phyloP scores from a whole-genome alignment of 768 basidiomycete genomes.

The Chalciporus piperatus region DNA sequence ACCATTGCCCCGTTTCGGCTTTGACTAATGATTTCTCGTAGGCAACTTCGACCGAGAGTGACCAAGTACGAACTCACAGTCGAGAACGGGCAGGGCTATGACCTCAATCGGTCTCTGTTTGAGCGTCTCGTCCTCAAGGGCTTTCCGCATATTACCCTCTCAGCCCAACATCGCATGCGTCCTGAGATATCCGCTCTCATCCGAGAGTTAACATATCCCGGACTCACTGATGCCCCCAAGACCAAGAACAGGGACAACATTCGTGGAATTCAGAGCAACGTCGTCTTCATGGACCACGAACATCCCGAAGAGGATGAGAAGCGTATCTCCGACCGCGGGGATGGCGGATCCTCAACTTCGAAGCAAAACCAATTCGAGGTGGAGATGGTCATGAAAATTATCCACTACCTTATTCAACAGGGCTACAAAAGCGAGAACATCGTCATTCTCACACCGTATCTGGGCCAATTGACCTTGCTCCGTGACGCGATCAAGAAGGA shows the following conservation, averaged over 20 bases:
- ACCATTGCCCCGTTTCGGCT: not conserved
- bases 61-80: constrained; percentile 63
- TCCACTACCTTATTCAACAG: constrained; percentile 64
- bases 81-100: constrained; percentile 65
- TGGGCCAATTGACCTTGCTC: constrained; percentile 60
- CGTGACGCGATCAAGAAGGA: constrained; percentile 41
- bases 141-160: constrained; percentile 59
- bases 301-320: constrained; percentile 50
- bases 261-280: constrained; percentile 52
- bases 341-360: constrained; percentile 47
- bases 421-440: constrained; percentile 61
- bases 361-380: constrained; percentile 63
- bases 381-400: constrained; percentile 61
- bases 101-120: constrained; percentile 66
- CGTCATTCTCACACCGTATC: constrained; percentile 67
- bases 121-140: constrained; percentile 62
- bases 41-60: constrained; percentile 72
- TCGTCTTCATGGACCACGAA: constrained; percentile 60
- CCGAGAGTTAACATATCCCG: constrained; percentile 62
- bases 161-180: constrained; percentile 68
- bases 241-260: constrained; percentile 52
- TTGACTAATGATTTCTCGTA: constrained; percentile 20
- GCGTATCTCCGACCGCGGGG: constrained; percentile 42
- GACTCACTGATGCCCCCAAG: constrained; percentile 50
- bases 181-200: constrained; percentile 68